Conservation (phyloP, 2,329 filamentous ascomycete species). For the Paracoccidioides lutzii region DNA sequence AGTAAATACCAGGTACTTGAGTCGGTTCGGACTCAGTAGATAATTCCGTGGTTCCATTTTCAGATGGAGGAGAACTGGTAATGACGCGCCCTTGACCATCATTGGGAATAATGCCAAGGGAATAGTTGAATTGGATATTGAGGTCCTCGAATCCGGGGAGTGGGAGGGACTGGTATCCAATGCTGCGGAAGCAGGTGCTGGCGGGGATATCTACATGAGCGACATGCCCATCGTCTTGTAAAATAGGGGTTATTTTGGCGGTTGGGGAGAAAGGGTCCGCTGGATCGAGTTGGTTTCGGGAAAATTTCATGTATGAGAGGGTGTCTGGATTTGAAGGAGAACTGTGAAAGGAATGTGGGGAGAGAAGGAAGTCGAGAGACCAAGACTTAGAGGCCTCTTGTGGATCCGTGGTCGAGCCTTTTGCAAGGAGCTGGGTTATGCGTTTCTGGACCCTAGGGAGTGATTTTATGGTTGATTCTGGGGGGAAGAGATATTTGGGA, state of each 20-base stretch:
- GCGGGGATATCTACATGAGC: slow-evolving; percentile 34
- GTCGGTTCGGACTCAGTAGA: slow-evolving; percentile 12
- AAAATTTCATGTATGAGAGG: slow-evolving; percentile 57
- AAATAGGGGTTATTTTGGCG: slow-evolving; percentile 29
- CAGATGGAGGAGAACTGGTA: slow-evolving; percentile 16
- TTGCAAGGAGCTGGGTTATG: slow-evolving; percentile 66
- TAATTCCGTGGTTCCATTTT: slow-evolving; percentile 8
- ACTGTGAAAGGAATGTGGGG: slow-evolving; percentile 56
- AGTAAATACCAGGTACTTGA: slow-evolving; percentile 65
- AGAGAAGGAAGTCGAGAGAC: slow-evolving; percentile 76
- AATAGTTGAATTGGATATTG: slow-evolving; percentile 64
- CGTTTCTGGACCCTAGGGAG: slow-evolving; percentile 64
- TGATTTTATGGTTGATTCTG: slow-evolving; percentile 44
- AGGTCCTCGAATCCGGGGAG: slow-evolving; percentile 61
- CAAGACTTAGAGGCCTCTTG: slow-evolving; percentile 52
- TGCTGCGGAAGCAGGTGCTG: slow-evolving; percentile 74
- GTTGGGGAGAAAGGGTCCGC: slow-evolving; percentile 41
- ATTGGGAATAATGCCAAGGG: slow-evolving; percentile 65
- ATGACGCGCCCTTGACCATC: slow-evolving; percentile 65
- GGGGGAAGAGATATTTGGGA: slow-evolving; percentile 52
- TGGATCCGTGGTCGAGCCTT: slow-evolving; percentile 49
- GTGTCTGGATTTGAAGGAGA: slow-evolving; percentile 32
- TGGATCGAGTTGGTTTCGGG: slow-evolving; percentile 36
- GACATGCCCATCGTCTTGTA: slow-evolving; percentile 22
- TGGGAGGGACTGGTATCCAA: slow-evolving; percentile 77